Evolutionary conservation across 2,329 filamentous ascomycete genomes (phyloP), one percentile per base, ranked within the genome.

Genomic region (Colletotrichum noveboracense): DNA sequence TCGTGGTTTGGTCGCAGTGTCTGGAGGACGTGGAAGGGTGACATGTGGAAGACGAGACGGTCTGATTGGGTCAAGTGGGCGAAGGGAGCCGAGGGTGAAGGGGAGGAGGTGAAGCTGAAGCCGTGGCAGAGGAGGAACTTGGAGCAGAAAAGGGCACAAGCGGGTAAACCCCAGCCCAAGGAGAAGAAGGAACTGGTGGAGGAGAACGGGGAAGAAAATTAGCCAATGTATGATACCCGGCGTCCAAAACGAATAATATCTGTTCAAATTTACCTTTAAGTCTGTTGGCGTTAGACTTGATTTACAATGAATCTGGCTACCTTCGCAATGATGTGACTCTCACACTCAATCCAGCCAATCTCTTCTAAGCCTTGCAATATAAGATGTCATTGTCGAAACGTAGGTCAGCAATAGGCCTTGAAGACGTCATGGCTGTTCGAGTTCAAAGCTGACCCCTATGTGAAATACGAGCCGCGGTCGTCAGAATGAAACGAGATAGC

Each of bases 1-100:
- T 87, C 86, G 6, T 91, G 89, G 86, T 86, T 88, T 77, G 91
- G 91, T 0, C 84, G 90, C 10, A 89, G 87, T 71, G 89, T 90
- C 10, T 92, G 90, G 91, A 85, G 89, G 30, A 85, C 84, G 48
- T 92, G 90, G 90, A 89, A 88, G 81, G 90, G 90, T 14, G 90
- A 92, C 76, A 80, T 88, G 81, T 92, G 90, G 89, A 89, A 87
- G 79, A 88, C 87, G 64, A 84, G 88, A 56, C 82, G 87, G 65
- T 81, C 84, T 18, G 90, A 91, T 65, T 92, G 91, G 91, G 88
- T 90, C 76, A 80, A 84, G 4, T 91, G 90, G 89, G 88, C 88
- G 75, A 91, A 89, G 82, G 89, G 90, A 78, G 84, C 87, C 66
- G 82, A 80, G n/a, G 79, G 79, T 28, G 56, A 70, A 24, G 69